Percentiles rank a stretch among this genome's conserved stretches.
Conservation (phyloP, 2,329 filamentous ascomycete genomes). For the Cladophialophora immunda region DNA sequence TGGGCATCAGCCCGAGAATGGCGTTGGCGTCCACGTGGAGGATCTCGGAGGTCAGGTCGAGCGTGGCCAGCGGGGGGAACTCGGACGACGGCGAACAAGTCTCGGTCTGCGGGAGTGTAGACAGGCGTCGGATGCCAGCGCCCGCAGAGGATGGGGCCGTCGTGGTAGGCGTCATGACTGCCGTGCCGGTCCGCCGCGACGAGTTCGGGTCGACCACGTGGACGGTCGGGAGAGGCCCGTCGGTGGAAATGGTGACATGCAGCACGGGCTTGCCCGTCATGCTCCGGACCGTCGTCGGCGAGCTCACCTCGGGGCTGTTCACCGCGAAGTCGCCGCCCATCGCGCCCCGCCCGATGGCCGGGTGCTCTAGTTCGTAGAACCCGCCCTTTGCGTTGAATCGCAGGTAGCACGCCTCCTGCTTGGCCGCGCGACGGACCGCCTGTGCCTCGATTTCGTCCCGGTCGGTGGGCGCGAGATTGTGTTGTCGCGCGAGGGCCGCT, state of each 20-base stretch:
- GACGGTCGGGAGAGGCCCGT: constrained; percentile 50
- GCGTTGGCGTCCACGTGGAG: constrained; percentile 49
- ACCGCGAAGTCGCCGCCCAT: constrained; percentile 33
- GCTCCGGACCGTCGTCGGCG: constrained; percentile 27
- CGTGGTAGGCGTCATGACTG: constrained; percentile 28
- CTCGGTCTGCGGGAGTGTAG: constrained; percentile 51
- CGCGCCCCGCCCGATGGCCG: constrained; percentile 48
- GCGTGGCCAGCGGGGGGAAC: constrained; percentile 47
- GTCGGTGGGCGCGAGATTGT: constrained; percentile 51
- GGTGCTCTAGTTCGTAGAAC: constrained; percentile 58
- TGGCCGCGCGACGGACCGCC: constrained; percentile 54
- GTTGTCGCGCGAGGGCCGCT: constrained; percentile 49
- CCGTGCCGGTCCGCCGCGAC: constrained; percentile 36
- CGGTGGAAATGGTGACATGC: constrained; percentile 52
- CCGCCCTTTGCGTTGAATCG: constrained; percentile 52
- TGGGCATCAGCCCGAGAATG: constrained; percentile 53
- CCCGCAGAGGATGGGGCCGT: constrained; percentile 23
- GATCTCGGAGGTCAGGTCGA: constrained; percentile 54
- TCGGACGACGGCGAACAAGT: constrained; percentile 43
- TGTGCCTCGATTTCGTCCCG: constrained; percentile 53
- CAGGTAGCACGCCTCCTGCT: constrained; percentile 56
- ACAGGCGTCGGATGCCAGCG: constrained; percentile 39
- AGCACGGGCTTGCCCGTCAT: constrained; percentile 43
- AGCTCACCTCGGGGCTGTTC: constrained; percentile 19
- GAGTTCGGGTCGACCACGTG: constrained; percentile 48